Evolutionary conservation across 495 filamentous ascomycete genomes (phyloP).

Genomic region (Melanomma pulvis-pyrius): DNA sequence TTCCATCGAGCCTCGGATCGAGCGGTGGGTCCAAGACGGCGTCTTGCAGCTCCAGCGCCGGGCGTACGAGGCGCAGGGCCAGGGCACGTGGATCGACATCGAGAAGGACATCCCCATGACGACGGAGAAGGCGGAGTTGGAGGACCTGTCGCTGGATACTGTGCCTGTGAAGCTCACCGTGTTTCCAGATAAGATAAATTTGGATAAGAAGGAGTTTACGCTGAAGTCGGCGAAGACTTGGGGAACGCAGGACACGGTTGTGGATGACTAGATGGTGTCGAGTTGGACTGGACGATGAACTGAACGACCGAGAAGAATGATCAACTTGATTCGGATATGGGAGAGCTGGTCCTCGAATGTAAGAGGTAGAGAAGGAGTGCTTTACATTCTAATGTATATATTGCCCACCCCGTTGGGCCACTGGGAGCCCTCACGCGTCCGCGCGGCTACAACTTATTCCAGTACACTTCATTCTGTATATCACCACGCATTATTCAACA

Average conservation of each 20-base stretch:
- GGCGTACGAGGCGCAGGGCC: conserved; percentile 9
- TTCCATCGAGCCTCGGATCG: neutral
- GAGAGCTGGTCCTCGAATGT: neutral
- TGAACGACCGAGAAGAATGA: neutral
- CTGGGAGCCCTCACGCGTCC: too few relatives aligned
- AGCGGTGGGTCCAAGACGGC: conserved; percentile 15
- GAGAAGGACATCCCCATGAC: conserved; percentile 6
- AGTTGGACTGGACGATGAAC: too few relatives aligned
- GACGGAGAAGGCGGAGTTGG: neutral
- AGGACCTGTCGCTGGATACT: neutral
- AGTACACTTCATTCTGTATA: too few relatives aligned
- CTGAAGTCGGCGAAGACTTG: conserved; percentile 1
- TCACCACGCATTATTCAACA: too few relatives aligned
- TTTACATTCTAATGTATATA: neutral
- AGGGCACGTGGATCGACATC: neutral
- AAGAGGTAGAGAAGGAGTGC: neutral
- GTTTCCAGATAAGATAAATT: neutral
- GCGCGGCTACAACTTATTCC: too few relatives aligned
- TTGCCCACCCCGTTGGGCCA: too few relatives aligned
- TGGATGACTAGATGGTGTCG: too few relatives aligned
- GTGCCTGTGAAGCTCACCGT: neutral
- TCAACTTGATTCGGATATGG: neutral
- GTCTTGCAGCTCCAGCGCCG: conserved; percentile 13
- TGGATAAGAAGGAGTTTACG: neutral
- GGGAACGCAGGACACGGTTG: conserved; percentile 8